Base-by-base conservation (phyloP, 2,329 filamentous ascomycete genomes). In the Pseudopithomyces chartarum region DNA sequence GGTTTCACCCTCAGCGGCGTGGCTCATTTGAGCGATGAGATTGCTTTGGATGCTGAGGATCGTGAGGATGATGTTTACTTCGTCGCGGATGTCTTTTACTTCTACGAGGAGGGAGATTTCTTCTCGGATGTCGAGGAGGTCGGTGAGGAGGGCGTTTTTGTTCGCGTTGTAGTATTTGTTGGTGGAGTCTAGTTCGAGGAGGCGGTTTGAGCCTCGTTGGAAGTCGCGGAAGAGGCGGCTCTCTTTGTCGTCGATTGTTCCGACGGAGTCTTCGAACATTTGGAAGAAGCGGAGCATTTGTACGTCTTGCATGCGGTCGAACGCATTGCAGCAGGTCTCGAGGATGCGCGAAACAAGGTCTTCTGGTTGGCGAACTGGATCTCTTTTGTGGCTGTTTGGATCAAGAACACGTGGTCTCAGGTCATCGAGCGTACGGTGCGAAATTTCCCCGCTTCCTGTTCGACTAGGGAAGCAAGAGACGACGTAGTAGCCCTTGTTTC, bases 31-130 rank as follows among this genome's bases (percentile, higher is more conserved):
- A 17, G 36, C 26, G 20, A 52, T 13, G 13, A 56, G 47, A 7
- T 23, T 51, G 4, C n/a, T 40, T 39, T 57, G 55, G 17, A 52
- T 50, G 36, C 19, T 33, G 8, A 57, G 17, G 2, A 57, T 56
- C 6, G 44, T 47, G 6, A 56, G 46, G 23, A 61, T 56, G 23
- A 61, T 58, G 40, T 58, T 58, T 10, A 61, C 48, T 34, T 61
- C 58, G 40, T 61, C 56, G 2, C 52, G 38, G 33, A 61, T 58
- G 46, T 61, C 58, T 29, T 61, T 58, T 44, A 61, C 45, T 23
- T 61, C 56, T 3, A 60, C 58, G 1, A 60, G 38, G 12, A 58
- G 29, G 13, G 22, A 34, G 11, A 49, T 60, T 40, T 58, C 58
- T 15, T 53, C 38, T 7, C 52, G 13, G 15, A 60, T 60, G 34